Evolutionary conservation across 352 stramenopile genomes (phyloP), one percentile per base, ranked within the genome.

Genomic region (Phytopythium kandeliae): DNA sequence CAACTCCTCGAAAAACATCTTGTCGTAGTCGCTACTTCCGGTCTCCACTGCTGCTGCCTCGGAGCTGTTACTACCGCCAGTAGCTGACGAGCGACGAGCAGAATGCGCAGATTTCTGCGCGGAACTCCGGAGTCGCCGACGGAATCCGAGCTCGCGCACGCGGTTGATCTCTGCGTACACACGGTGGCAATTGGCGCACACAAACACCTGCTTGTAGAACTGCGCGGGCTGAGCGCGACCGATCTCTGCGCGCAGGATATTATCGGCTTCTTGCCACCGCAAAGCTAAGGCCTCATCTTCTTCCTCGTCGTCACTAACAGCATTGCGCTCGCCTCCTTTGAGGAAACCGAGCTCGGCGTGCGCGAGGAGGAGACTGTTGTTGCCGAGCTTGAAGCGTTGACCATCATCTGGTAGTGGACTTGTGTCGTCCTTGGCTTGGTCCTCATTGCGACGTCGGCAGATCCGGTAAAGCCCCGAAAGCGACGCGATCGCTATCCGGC

Each of bases 151-250:
- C 22, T 86, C 74, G 0, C 82, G 69, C 16, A 74, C 35, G 51
- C 54, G 61, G 34, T 81, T 73, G 38, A 91, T 58, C 35, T 83
- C 63, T 1, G 65, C 69, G 47, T 91, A 93, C 24, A 91, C 63
- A 33, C 62, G 67, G 56, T 88, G 74, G 53, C 82, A 93, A 48
- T 93, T 91, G 17, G 58, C 34, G 28, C 82, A 93, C 11, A 93
- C 78, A 0, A 52, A 36, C 10, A 87, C 78, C 61, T 89, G 82
- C 53, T 89, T 90, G 65, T 93, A 91, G 45, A 86, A 93, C 24
- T 77, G 69, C 15, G 58, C 70, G 22, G 82, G 79, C 15, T 93
- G 88, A 1, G 62, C 54, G 0, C 78, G 70, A 0, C 79, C 82
- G 7, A 92, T 53, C 45, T 90, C 73, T 51, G 71, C 75, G 10